phyloP scores from a whole-genome alignment of 2,329 filamentous ascomycete genomes.

The Pestalotiopsis sp. region DNA sequence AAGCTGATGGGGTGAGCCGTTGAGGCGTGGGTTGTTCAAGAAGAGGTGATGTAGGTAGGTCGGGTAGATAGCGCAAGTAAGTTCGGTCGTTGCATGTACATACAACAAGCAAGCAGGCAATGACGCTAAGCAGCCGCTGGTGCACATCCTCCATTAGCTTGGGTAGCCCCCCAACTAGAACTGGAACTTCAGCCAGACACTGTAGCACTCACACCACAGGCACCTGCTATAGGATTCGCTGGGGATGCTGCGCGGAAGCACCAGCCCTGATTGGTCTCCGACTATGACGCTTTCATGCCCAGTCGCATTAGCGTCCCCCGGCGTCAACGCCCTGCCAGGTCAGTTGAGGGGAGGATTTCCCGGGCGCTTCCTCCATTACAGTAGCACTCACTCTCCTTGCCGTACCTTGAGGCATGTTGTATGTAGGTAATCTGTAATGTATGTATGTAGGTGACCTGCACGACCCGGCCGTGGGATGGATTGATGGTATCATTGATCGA shows the following conservation, averaged over 20 bases:
- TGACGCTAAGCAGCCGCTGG: too few relatives aligned
- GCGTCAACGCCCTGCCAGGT: background rate
- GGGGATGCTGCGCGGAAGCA: background rate
- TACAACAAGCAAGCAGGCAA: too few relatives aligned
- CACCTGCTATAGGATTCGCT: background rate
- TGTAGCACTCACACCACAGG: background rate
- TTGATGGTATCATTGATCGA: too few relatives aligned
- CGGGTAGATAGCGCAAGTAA: background rate
- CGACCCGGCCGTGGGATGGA: too few relatives aligned
- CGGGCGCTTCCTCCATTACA: background rate
- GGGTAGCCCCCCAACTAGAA: too few relatives aligned
- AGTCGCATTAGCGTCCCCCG: slow-evolving; percentile 5
- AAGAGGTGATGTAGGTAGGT: background rate
- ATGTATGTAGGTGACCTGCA: too few relatives aligned
- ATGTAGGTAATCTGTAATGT: background rate
- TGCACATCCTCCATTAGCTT: too few relatives aligned
- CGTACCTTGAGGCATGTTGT: background rate
- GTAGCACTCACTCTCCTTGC: background rate
- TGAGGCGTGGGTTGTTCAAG: background rate
- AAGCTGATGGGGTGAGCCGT: background rate
- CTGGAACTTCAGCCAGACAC: too few relatives aligned
- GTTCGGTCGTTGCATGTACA: background rate
- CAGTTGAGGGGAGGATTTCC: background rate
- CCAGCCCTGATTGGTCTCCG: slow-evolving; percentile 1
- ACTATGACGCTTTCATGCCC: background rate